Evolutionary conservation across 2,329 filamentous ascomycete genomes (phyloP).

Genomic region (Aspergillus sclerotialis): DNA sequence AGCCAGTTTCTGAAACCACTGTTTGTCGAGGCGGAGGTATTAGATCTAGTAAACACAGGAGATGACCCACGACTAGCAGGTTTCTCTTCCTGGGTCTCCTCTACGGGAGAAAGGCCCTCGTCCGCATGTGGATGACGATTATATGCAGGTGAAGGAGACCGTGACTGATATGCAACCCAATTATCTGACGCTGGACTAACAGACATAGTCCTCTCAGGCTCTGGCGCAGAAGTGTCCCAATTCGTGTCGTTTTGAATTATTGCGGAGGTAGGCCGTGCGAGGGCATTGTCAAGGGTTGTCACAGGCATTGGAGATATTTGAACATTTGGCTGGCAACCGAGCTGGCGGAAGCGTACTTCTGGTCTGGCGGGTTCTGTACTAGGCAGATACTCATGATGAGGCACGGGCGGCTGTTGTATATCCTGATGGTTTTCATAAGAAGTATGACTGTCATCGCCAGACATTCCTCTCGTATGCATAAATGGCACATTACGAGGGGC

Average conservation of each 20-base stretch:
- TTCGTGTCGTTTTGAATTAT: conserved; percentile 22
- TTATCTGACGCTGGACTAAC: conserved; percentile 34
- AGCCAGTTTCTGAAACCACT: conserved; percentile 30
- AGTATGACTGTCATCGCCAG: conserved; percentile 49
- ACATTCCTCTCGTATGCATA: conserved; percentile 64
- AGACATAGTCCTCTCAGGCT: conserved; percentile 23
- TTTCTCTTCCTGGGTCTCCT: conserved; percentile 15
- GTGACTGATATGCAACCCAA: conserved; percentile 34
- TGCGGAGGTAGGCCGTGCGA: conserved; percentile 24
- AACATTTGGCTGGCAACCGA: conserved; percentile 21
- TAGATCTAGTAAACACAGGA: conserved; percentile 26
- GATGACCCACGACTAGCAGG: conserved; percentile 23
- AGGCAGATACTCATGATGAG: conserved; percentile 27
- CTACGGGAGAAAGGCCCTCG: background rate
- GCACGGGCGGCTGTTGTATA: conserved; percentile 40
- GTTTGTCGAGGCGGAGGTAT: conserved; percentile 17
- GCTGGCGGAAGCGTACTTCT: conserved; percentile 21
- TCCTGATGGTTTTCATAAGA: conserved; percentile 44
- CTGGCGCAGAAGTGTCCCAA: conserved; percentile 20
- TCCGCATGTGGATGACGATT: background rate
- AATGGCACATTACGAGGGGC: conserved; percentile 60
- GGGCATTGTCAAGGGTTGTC: conserved; percentile 21
- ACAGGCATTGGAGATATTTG: conserved; percentile 18
- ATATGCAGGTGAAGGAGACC: conserved; percentile 21
- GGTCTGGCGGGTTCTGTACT: conserved; percentile 25